Base-by-base conservation (phyloP, 805 yeast species). In the Yarrowia sp. region DNA sequence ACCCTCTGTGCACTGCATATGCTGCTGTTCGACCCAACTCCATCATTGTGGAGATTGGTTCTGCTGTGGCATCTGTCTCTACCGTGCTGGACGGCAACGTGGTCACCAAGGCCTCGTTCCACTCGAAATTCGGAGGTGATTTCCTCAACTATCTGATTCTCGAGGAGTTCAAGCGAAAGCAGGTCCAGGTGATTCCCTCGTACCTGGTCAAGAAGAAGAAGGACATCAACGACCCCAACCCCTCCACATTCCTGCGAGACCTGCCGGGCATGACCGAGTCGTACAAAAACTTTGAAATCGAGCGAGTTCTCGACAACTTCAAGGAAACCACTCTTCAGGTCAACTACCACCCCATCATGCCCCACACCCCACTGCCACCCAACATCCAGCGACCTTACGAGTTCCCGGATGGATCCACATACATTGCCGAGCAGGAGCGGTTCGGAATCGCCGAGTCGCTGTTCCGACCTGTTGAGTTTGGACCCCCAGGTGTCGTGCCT, bases 21-120 rank as follows among this genome's bases (percentile, higher is more conserved):
- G 78, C 71, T 26, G 69, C 71, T 72, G 94, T 96, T 1, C 87
- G 87, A 74, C 84, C 90, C 35, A 88, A 89, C 11, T 92, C 94
- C 5, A 81, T 93, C 70, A 90, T 92, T 12, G 84, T 92, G 32
- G 97, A 93, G 76, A 78, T 92, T 58, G 97, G 97, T 2, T 82
- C 90, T 9, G 82, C 89, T 3, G 84, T 86, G 5, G 83, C 89
- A 19, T 83, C 87, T 43, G 90, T 91, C 12, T 89, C 75, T 26
- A 74, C 76, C 1, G 76, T 74, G 8, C 72, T 74, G 14, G 75
- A 73, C 45, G 97, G 97, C 46, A 83, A 85, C 15, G 84, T 91
- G 65, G 83, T 89, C 67, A 79, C 83, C 71, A 89, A 88, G 75
- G 72, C 74, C 4, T 69, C 72, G 8, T 69, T 69, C 48, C 75